These are phyloP conservation scores for Lentinus tigrinus DNA, from an alignment of 768 basidiomycete genomes.

Conservation along the genomic window DNA sequence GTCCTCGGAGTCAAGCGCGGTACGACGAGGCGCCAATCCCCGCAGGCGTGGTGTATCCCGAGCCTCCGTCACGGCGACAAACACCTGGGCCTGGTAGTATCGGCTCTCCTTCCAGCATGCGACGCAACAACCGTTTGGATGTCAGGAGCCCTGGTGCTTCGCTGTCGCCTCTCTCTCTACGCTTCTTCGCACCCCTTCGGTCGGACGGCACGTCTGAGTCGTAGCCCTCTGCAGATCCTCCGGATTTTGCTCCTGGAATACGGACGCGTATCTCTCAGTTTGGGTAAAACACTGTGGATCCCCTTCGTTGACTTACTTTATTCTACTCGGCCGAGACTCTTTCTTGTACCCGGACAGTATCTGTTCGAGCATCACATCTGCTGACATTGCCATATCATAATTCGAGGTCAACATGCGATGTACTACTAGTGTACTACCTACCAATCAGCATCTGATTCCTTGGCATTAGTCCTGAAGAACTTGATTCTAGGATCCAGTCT, in stretches of 20 bases:
- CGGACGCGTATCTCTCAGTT: too few species aligned
- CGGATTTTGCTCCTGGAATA: not conserved
- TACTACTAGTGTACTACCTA: too few species aligned
- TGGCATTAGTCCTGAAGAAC: not conserved
- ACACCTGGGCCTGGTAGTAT: not conserved
- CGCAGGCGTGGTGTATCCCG: slow-evolving; percentile 16
- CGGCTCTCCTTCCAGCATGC: slow-evolving; percentile 1
- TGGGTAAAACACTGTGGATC: too few species aligned
- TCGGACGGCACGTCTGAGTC: slow-evolving; percentile 14
- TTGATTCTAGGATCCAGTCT: too few species aligned
- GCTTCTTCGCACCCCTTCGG: slow-evolving; percentile 13
- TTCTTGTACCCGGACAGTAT: too few species aligned
- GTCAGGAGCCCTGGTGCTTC: slow-evolving; percentile 12
- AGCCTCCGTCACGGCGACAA: slow-evolving; percentile 10
- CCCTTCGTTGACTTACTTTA: too few species aligned
- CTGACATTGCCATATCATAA: too few species aligned
- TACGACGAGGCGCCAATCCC: slow-evolving; percentile 19
- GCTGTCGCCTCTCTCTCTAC: slow-evolving; percentile 13
- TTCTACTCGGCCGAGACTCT: too few species aligned
- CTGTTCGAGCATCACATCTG: too few species aligned
- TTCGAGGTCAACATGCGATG: too few species aligned
- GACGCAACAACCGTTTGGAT: not conserved
- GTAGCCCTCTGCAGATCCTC: not conserved
- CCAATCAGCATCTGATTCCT: not conserved
- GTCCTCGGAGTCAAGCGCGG: slow-evolving; percentile 1